A percentile compares a stretch with the other conserved stretches of the same genome.
phyloP scores from a whole-genome alignment of 306 rosid genomes.

The Cicer cuneatum region DNA sequence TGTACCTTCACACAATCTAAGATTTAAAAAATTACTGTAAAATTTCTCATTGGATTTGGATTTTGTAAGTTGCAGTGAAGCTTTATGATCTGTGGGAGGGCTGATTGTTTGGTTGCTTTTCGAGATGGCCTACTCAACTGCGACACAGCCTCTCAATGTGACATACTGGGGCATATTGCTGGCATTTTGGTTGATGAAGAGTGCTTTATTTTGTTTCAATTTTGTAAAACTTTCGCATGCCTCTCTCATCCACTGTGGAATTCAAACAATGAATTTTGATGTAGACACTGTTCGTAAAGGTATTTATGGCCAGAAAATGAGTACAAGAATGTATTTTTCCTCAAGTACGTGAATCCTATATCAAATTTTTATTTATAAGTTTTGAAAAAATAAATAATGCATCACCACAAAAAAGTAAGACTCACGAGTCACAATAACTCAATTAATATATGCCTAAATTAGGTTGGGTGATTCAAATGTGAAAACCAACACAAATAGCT shows the following conservation, averaged over 20 bases:
- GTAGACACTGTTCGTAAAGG: not conserved
- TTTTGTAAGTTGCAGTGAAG: too few relatives aligned
- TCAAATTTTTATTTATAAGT: not conserved
- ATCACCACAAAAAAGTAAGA: conserved; percentile 24
- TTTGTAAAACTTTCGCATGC: not conserved
- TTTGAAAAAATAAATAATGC: conserved; percentile 40
- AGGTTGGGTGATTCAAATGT: conserved; percentile 43
- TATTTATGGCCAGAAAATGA: not conserved
- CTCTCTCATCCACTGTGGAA: not conserved
- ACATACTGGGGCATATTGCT: not conserved
- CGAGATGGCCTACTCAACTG: too few relatives aligned
- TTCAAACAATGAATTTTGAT: not conserved
- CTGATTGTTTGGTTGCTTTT: too few relatives aligned
- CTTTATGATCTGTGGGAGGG: too few relatives aligned
- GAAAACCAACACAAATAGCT: conserved; percentile 46
- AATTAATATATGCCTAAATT: not conserved
- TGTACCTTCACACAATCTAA: too few relatives aligned
- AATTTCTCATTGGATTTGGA: too few relatives aligned
- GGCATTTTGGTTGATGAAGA: not conserved
- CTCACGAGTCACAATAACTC: not conserved
- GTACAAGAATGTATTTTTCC: not conserved
- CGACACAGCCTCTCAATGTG: not conserved
- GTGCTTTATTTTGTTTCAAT: not conserved
- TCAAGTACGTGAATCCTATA: not conserved
- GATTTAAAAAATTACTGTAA: too few relatives aligned